Conservation (phyloP, 306 rosid genomes). For the Neltuma alba region DNA sequence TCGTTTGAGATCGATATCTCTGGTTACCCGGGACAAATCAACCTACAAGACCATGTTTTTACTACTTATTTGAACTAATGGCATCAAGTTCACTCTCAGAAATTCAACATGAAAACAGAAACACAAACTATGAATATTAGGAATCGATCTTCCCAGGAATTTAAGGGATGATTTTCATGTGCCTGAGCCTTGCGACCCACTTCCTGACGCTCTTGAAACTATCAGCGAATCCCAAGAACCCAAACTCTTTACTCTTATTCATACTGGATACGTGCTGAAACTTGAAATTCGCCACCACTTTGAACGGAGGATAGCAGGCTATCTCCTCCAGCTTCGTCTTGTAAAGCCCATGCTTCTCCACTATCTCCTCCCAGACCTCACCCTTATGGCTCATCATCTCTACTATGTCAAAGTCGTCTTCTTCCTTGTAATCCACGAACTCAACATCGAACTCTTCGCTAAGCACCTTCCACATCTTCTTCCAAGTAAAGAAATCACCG, state of each 20-base stretch:
- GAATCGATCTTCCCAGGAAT: too few species aligned
- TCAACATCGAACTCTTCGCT: conserved; percentile 31
- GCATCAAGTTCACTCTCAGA: too few species aligned
- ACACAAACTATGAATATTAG: neutral
- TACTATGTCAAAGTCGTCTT: conserved; percentile 29
- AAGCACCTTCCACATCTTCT: conserved; percentile 35
- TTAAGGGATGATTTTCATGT: conserved; percentile 50
- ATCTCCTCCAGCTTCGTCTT: conserved; percentile 47
- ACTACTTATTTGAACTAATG: too few species aligned
- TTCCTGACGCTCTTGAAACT: conserved; percentile 37
- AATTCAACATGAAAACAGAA: too few species aligned
- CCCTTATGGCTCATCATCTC: conserved; percentile 48
- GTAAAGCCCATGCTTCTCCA: conserved; percentile 42
- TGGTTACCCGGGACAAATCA: too few species aligned
- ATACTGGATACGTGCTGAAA: conserved; percentile 56
- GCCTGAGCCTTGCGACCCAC: conserved; percentile 30
- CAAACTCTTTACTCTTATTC: conserved; percentile 49
- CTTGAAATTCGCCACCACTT: conserved; percentile 16
- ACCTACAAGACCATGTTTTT: too few species aligned
- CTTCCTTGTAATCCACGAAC: conserved; percentile 37
- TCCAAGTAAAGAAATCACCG: conserved; percentile 48
- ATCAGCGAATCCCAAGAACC: conserved; percentile 36
- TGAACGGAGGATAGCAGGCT: neutral
- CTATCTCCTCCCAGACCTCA: conserved; percentile 46
- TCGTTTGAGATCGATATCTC: too few species aligned